These are phyloP conservation scores for Gilbertella persicaria DNA, from an alignment of 371 early-diverging fungal genomes.

Conservation along the genomic window DNA sequence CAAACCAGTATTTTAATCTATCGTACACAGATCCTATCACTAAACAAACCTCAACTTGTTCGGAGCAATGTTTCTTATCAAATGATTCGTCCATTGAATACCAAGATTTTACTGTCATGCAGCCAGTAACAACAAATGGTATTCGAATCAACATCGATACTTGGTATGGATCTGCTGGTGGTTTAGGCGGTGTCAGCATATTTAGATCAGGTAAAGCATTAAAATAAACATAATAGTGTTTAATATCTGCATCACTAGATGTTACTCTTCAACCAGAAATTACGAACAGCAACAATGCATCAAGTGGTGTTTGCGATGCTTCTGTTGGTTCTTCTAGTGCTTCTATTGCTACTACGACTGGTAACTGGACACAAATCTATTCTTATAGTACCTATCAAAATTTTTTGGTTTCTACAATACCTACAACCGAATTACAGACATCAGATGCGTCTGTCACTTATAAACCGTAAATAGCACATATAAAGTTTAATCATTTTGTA, in stretches of 20 bases:
- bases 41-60: constrained; percentile 50
- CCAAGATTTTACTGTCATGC: constrained; percentile 66
- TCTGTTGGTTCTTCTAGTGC: constrained; percentile 7
- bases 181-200: constrained; percentile 66
- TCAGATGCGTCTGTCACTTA: constrained; percentile 50
- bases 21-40: constrained; percentile 65
- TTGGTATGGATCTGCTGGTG: constrained; percentile 79
- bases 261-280: constrained; percentile 47
- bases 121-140: constrained; percentile 39
- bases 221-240: background rate
- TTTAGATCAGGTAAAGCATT: constrained; percentile 55
- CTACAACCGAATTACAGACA: constrained; percentile 34
- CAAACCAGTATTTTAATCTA: constrained; percentile 54
- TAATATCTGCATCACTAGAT: constrained; percentile 26
- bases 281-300: constrained; percentile 16
- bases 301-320: background rate
- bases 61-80: constrained; percentile 59
- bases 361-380: constrained; percentile 37
- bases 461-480: constrained; percentile 38
- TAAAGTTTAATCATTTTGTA: background rate
- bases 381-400: constrained; percentile 45
- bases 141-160: constrained; percentile 65
- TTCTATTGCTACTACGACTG: constrained; percentile 26
- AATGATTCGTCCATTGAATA: constrained; percentile 44
- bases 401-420: constrained; percentile 35